phyloP scores from a whole-genome alignment of 208 protist genomes.

The Trypanosoma melophagium region DNA sequence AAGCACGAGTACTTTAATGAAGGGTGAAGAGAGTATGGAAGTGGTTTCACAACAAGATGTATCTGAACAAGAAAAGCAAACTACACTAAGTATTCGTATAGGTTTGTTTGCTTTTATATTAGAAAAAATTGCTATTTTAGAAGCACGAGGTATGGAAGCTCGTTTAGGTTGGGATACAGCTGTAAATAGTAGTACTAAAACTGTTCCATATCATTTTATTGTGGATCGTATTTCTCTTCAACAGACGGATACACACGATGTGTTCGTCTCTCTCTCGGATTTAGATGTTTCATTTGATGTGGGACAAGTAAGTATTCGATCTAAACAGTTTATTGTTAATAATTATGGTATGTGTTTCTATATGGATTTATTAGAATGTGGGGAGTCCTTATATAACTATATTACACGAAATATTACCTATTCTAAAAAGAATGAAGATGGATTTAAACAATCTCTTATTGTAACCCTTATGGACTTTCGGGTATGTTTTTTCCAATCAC shows the following conservation, averaged over 20 bases:
- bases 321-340: conserved; percentile 24
- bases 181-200: background rate
- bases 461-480: conserved; percentile 24
- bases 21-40: background rate
- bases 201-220: conserved; percentile 20
- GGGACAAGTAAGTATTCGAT: conserved; percentile 23
- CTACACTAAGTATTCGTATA: conserved; percentile 11
- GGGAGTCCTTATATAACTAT: conserved; percentile 19
- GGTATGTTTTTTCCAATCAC: conserved; percentile 22
- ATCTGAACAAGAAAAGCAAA: background rate
- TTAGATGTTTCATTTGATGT: conserved; percentile 26
- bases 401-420: conserved; percentile 23
- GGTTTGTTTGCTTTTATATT: conserved; percentile 9
- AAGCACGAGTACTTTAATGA: background rate
- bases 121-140: conserved; percentile 22
- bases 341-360: conserved; percentile 34
- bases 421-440: conserved; percentile 29
- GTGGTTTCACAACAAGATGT: background rate
- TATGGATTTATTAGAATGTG: conserved; percentile 11
- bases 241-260: background rate
- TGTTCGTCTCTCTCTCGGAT: conserved; percentile 11
- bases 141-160: conserved; percentile 20
- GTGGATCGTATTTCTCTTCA: conserved; percentile 19
- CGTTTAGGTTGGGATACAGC: conserved; percentile 9
- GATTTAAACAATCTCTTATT: conserved; percentile 30